Percentiles rank a stretch among this genome's conserved stretches.
Evolutionary conservation across 768 basidiomycete genomes (phyloP).

Genomic region (Pholiota microspora): DNA sequence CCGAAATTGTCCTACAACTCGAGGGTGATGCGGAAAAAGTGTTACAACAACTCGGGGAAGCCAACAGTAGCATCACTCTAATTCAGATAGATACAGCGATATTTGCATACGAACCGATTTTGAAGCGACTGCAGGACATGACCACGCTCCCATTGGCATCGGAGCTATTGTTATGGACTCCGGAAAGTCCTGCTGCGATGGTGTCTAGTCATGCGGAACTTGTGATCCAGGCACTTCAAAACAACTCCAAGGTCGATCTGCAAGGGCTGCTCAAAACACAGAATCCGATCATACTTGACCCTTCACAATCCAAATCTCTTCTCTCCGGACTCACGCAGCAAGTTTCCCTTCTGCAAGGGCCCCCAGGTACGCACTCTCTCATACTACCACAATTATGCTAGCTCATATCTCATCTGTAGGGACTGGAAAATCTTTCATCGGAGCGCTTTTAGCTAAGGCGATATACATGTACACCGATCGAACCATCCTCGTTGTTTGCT

Average conservation of each 20-base stretch:
- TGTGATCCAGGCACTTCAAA: conserved; percentile 25
- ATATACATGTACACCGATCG: conserved; percentile 45
- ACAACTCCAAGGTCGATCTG: conserved; percentile 39
- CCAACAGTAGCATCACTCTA: conserved; percentile 34
- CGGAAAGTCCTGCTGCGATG: conserved; percentile 15
- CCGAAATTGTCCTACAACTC: conserved; percentile 53
- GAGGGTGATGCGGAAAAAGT: conserved; percentile 40
- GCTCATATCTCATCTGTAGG: conserved; percentile 35
- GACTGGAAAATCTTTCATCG: conserved; percentile 75
- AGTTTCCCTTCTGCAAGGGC: conserved; percentile 67
- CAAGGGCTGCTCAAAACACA: conserved; percentile 32
- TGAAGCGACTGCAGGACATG: conserved; percentile 52
- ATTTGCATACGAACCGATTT: conserved; percentile 62
- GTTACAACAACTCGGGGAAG: conserved; percentile 37
- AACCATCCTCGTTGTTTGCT: conserved; percentile 67
- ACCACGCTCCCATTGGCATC: conserved; percentile 41
- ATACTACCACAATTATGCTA: conserved; percentile 19
- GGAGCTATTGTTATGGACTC: conserved; percentile 56
- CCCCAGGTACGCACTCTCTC: conserved; percentile 49
- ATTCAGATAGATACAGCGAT: conserved; percentile 60
- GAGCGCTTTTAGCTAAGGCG: conserved; percentile 61
- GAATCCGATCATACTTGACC: conserved; percentile 46
- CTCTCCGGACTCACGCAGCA: conserved; percentile 52
- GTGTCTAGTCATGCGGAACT: conserved; percentile 4
- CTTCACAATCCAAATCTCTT: conserved; percentile 45